Conservation (phyloP, 225 moss, liverwort and hornwort genomes). For the Pleurozium schreberi region DNA sequence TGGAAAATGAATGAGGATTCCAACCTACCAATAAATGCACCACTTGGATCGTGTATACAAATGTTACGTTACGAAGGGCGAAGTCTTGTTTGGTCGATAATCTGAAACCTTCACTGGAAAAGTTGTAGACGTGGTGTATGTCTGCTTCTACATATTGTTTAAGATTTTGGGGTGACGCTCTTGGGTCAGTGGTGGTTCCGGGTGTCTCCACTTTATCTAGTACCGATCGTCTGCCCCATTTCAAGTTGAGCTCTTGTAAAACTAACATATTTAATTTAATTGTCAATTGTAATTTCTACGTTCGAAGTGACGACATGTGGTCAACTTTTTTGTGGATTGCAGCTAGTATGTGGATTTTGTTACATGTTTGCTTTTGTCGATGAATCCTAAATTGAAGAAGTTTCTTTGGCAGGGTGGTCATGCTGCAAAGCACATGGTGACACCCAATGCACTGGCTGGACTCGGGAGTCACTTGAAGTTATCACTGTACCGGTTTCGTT, state of each 20-base stretch:
- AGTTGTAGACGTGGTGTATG: neutral
- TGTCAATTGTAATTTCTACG: neutral
- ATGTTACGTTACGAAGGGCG: neutral
- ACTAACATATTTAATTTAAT: neutral
- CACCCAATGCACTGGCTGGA: conserved; percentile 47
- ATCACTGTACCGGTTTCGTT: conserved; percentile 46
- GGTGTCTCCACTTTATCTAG: neutral
- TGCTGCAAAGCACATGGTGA: conserved; percentile 59
- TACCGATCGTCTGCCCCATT: neutral
- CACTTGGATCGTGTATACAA: neutral
- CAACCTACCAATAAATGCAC: neutral
- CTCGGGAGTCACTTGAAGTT: conserved; percentile 47
- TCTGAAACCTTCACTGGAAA: neutral
- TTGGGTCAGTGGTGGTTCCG: neutral
- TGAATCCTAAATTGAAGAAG: neutral
- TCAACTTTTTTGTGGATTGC: neutral
- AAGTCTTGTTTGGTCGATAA: neutral
- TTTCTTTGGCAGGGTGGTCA: conserved; percentile 52
- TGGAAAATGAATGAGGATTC: neutral
- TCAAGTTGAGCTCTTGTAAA: neutral
- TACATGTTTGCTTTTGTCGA: neutral
- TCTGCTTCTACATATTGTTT: neutral
- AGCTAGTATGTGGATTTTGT: neutral
- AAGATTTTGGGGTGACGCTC: neutral
- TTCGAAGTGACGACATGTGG: neutral